Base-by-base conservation (phyloP, 257 asterid genomes). In the Solanum gracilifrons region DNA sequence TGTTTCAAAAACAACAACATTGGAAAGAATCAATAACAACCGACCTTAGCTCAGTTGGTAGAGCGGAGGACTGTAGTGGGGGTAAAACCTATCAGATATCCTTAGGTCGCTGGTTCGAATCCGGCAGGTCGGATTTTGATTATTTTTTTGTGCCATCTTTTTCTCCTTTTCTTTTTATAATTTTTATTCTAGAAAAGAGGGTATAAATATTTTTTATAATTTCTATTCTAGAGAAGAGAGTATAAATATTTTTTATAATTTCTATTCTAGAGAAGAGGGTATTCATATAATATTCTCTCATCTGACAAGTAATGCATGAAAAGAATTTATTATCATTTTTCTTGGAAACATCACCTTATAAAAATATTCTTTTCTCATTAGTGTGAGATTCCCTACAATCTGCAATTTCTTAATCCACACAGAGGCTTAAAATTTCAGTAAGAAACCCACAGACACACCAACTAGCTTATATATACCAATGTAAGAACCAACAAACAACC, bases 41-140 rank as follows among this genome's bases (percentile, higher is more conserved):
- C 71, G 46, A 82, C 85, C 71, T 48, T 82, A 82, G 85, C 43
- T 82, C 85, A 48, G 85, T 48, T 82, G 85, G 71, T 82, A 82
- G 31, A 48, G 85, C 71, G 85, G 85, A 82, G 69, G 85, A 48
- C 69, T 82, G 85, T 82, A 82, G 85, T 48, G 69, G 85, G 75
- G 16, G 77, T 64, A 64, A 60, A 36, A 36, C 87, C 79, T 84
- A 16, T 35, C 87, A 84, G 87, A 0, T 68, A 84, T 84, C 75
- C 77, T 84, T 84, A 82, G 85, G 85, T 82, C 71, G 71, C 85
- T 82, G 85, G 71, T 82, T 82, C 71, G 71, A 48, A 82, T 82
- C 85, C 31, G 43, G 71, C 85, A 82, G 85, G 41, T 48, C 85
- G 43, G 85, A 82, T 64, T 64, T 48, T 48, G 43, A 82, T 64